These are phyloP conservation scores for Diplotaxis tenuifolia DNA, from an alignment of 345 rosid genomes.

Conservation along the genomic window DNA sequence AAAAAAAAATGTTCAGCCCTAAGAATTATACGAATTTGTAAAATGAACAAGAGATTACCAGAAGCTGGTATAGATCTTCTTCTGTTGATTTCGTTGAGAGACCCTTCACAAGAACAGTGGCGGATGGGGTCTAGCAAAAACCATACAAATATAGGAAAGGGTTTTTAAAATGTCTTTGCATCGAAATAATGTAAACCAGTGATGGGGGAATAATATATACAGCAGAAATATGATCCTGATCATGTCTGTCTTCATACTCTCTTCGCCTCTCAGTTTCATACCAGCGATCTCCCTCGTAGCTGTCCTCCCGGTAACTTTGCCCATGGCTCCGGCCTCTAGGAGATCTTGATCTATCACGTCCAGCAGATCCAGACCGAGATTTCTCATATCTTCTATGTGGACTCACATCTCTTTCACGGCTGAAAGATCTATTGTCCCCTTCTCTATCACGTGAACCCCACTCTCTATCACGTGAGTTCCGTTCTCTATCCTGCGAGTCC, in stretches of 20 bases:
- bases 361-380: conserved; percentile 61
- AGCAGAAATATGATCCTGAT: conserved; percentile 58
- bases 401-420: conserved; percentile 77
- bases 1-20: too few species aligned
- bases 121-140: conserved; percentile 75
- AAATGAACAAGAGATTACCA: conserved; percentile 49
- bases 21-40: conserved; percentile 11
- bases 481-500: conserved; percentile 57
- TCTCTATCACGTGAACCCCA: conserved; percentile 63
- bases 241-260: conserved; percentile 69
- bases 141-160: conserved; percentile 17
- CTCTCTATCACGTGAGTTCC: conserved; percentile 57
- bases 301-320: conserved; percentile 70
- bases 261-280: conserved; percentile 64
- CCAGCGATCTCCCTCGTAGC: conserved; percentile 65
- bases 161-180: neutral
- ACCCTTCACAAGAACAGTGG: conserved; percentile 95
- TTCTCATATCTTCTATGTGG: conserved; percentile 65
- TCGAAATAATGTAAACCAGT: conserved; percentile 24
- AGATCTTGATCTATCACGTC: conserved; percentile 81
- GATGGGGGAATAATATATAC: conserved; percentile 40
- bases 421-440: conserved; percentile 63
- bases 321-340: conserved; percentile 71
- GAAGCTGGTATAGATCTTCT: conserved; percentile 89
- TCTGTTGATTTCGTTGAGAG: conserved; percentile 91